Conservation (phyloP, 495 filamentous ascomycete genomes). For the Aspergillus indologenus region DNA sequence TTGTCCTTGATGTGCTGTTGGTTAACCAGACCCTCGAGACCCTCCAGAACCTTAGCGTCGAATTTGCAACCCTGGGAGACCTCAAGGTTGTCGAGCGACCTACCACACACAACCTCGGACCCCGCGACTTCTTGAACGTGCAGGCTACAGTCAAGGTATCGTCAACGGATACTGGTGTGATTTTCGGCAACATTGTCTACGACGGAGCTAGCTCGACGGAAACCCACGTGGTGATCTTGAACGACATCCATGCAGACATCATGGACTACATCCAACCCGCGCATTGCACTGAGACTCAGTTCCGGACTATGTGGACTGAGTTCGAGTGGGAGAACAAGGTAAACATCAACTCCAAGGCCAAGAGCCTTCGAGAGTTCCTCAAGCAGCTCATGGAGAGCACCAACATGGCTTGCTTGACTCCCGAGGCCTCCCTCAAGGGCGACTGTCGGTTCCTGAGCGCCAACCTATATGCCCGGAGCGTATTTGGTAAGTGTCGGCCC, state of each 20-base stretch:
- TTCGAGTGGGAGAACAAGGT: conserved; percentile 99
- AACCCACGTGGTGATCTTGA: conserved; percentile 95
- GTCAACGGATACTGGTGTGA: conserved; percentile 97
- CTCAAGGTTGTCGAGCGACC: conserved; percentile 97
- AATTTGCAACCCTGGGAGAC: conserved; percentile 97
- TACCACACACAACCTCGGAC: conserved; percentile 89
- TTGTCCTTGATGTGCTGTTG: conserved; percentile 92
- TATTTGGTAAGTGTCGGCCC: conserved; percentile 76
- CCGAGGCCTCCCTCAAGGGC: conserved; percentile 92
- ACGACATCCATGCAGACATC: conserved; percentile 98
- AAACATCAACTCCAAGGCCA: conserved; percentile 97
- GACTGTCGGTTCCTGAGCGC: conserved; percentile 98
- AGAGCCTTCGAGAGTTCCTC: conserved; percentile 87
- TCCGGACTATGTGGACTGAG: conserved; percentile 99
- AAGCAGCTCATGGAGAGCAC: conserved; percentile 94
- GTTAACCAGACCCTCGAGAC: conserved; percentile 98
- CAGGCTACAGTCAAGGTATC: conserved; percentile 99
- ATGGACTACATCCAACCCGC: conserved; percentile 99
- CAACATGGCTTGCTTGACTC: conserved; percentile 97
- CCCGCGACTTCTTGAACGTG: conserved; percentile 95
- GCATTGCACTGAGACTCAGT: conserved; percentile 94
- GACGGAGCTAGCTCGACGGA: conserved; percentile 94
- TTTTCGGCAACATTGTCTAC: conserved; percentile 99
- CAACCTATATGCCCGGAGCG: conserved; percentile 94
- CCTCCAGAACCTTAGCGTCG: conserved; percentile 92